These are phyloP conservation scores for Delphinella strobiligena DNA, from an alignment of 2,329 filamentous ascomycete genomes.

Conservation along the genomic window DNA sequence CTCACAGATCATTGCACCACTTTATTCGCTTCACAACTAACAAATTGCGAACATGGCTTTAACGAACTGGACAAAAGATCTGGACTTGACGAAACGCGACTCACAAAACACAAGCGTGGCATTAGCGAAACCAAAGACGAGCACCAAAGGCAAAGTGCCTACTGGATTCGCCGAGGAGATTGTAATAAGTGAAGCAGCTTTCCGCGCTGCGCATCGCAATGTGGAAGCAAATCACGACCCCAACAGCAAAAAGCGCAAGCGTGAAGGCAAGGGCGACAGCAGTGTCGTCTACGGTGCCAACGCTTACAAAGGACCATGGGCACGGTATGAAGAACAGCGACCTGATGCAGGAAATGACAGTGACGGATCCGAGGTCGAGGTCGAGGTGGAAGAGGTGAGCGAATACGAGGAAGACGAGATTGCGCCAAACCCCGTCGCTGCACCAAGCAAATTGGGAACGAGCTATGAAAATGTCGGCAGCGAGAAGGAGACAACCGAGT, in stretches of 20 bases:
- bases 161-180: constrained; percentile 85
- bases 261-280: constrained; percentile 77
- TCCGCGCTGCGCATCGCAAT: constrained; percentile 75
- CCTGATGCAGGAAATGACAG: constrained; percentile 44
- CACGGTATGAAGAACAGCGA: constrained; percentile 64
- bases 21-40: no score
- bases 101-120: no score
- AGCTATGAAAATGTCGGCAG: constrained; percentile 37
- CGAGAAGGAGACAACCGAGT: constrained; percentile 63
- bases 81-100: no score
- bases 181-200: constrained; percentile 79
- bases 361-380: constrained; percentile 57
- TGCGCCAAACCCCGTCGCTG: constrained; percentile 45
- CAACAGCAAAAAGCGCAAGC: constrained; percentile 60
- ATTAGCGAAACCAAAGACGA: constrained; percentile 17
- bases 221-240: constrained; percentile 45
- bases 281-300: constrained; percentile 74
- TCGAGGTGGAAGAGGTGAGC: constrained; percentile 42
- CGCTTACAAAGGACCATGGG: constrained; percentile 92
- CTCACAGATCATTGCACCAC: not conserved
- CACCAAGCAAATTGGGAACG: constrained; percentile 42
- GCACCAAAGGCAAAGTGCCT: constrained; percentile 33
- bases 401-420: constrained; percentile 69
- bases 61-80: no score
- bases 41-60: no score